Evolutionary conservation across 371 early-diverging fungal species (phyloP).

Genomic region (Saksenaea vasiformis): DNA sequence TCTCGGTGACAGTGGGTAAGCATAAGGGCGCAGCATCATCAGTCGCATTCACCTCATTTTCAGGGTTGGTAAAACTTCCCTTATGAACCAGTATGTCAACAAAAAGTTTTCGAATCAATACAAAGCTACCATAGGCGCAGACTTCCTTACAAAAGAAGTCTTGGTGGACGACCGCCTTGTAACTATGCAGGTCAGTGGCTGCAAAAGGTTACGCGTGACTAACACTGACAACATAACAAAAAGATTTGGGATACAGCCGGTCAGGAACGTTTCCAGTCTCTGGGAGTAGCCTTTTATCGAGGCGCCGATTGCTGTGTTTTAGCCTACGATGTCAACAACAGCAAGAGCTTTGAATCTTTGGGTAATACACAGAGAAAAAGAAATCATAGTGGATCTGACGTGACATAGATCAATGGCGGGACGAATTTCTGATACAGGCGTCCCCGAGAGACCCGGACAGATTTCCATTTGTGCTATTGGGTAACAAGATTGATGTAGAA

Average conservation of each 20-base stretch:
- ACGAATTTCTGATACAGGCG: slow-evolving; percentile 95
- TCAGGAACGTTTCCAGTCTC: slow-evolving; percentile 96
- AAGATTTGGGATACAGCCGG: slow-evolving; percentile 95
- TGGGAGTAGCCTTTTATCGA: slow-evolving; percentile 97
- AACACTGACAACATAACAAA: background rate
- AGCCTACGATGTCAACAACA: slow-evolving; percentile 95
- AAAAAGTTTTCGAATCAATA: slow-evolving; percentile 97
- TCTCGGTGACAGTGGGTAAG: slow-evolving; percentile 86
- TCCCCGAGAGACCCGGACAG: slow-evolving; percentile 92
- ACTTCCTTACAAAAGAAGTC: slow-evolving; percentile 98
- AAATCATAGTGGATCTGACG: too few relatives aligned
- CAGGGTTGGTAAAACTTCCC: slow-evolving; percentile 96
- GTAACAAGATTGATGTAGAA: slow-evolving; percentile 98
- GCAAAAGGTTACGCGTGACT: background rate
- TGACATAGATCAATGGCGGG: slow-evolving; percentile 79
- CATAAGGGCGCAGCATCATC: background rate
- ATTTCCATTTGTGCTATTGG: slow-evolving; percentile 97
- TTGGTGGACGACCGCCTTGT: slow-evolving; percentile 82
- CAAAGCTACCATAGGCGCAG: slow-evolving; percentile 99
- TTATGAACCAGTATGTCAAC: slow-evolving; percentile 99
- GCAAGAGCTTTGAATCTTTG: slow-evolving; percentile 91
- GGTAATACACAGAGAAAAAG: slow-evolving; percentile 26
- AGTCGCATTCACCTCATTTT: background rate
- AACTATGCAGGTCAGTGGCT: slow-evolving; percentile 82
- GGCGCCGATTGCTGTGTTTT: slow-evolving; percentile 99